Percentiles rank a stretch among this genome's conserved stretches.
Evolutionary conservation across 768 basidiomycete species (phyloP).

Genomic region (Suillus placidus): DNA sequence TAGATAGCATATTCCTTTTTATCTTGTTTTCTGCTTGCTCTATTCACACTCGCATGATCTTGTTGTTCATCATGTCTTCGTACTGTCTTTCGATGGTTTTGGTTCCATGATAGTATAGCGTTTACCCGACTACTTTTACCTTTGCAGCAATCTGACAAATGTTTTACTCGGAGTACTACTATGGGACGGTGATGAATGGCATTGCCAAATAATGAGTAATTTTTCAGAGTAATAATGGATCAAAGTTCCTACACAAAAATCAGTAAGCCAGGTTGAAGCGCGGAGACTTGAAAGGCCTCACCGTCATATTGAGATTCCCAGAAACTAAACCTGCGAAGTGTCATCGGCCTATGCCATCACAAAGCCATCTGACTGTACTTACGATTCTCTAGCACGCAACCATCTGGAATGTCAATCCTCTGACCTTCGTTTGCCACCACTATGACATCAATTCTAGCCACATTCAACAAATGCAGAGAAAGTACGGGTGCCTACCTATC

Average conservation of each 20-base stretch:
- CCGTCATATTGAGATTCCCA: slow-evolving; percentile 85
- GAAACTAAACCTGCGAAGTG: slow-evolving; percentile 62
- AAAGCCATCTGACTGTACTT: slow-evolving; percentile 10
- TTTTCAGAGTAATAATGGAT: neutral
- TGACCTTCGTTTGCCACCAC: slow-evolving; percentile 83
- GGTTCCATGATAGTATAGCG: neutral
- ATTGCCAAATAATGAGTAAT: neutral
- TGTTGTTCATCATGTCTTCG: slow-evolving; percentile 1
- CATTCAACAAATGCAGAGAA: neutral
- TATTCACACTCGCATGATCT: neutral
- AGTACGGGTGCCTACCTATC: slow-evolving; percentile 52
- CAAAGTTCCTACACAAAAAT: slow-evolving; percentile 15
- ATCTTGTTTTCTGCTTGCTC: neutral
- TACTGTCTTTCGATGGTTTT: neutral
- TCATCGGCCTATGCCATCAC: neutral
- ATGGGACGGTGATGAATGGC: neutral
- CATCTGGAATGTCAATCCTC: slow-evolving; percentile 83
- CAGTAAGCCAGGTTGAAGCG: neutral
- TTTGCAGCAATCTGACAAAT: neutral
- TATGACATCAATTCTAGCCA: slow-evolving; percentile 16
- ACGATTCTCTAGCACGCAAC: slow-evolving; percentile 76
- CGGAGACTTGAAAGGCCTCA: slow-evolving; percentile 9
- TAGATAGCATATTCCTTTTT: slow-evolving; percentile 2
- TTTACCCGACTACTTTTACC: neutral
- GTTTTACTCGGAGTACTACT: neutral